These are phyloP conservation scores for Saccharomyces hybrid DNA, from an alignment of 1,139 yeast species.

Conservation along the genomic window DNA sequence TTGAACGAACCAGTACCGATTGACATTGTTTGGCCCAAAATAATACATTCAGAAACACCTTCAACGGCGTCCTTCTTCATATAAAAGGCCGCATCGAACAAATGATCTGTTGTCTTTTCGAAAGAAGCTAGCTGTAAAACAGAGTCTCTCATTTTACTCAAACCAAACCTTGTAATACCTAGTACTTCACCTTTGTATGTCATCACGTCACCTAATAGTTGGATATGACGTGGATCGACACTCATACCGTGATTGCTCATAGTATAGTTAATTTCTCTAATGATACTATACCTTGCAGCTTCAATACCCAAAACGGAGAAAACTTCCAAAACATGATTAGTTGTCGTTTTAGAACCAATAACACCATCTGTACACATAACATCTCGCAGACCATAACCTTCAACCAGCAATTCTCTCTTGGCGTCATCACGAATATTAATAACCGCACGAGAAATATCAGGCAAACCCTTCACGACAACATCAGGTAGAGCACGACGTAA, in stretches of 20 bases:
- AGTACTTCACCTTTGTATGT: constrained; percentile 96
- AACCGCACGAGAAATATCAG: constrained; percentile 90
- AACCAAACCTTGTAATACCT: constrained; percentile 96
- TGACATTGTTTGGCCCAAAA: constrained; percentile 94
- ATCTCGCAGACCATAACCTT: constrained; percentile 93
- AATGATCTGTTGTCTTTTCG: constrained; percentile 96
- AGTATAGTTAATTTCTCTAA: constrained; percentile 91
- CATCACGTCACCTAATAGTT: constrained; percentile 96
- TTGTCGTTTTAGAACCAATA: constrained; percentile 74
- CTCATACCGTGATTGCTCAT: constrained; percentile 99
- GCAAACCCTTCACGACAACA: constrained; percentile 86
- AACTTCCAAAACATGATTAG: constrained; percentile 91
- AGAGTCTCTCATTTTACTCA: constrained; percentile 97
- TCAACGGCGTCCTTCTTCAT: constrained; percentile 94
- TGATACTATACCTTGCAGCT: constrained; percentile 91
- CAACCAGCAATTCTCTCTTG: constrained; percentile 84
- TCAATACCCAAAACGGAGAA: constrained; percentile 90
- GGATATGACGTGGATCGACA: constrained; percentile 99
- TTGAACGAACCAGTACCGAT: constrained; percentile 97
- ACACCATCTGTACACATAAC: constrained; percentile 99
- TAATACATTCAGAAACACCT: constrained; percentile 97
- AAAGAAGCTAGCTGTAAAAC: constrained; percentile 94
- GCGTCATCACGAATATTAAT: constrained; percentile 83
- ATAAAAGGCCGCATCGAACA: constrained; percentile 96
- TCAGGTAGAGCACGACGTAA: constrained; percentile 77